Evolutionary conservation across 495 filamentous ascomycete species (phyloP).

Genomic region (Penicillium maclennaniae): DNA sequence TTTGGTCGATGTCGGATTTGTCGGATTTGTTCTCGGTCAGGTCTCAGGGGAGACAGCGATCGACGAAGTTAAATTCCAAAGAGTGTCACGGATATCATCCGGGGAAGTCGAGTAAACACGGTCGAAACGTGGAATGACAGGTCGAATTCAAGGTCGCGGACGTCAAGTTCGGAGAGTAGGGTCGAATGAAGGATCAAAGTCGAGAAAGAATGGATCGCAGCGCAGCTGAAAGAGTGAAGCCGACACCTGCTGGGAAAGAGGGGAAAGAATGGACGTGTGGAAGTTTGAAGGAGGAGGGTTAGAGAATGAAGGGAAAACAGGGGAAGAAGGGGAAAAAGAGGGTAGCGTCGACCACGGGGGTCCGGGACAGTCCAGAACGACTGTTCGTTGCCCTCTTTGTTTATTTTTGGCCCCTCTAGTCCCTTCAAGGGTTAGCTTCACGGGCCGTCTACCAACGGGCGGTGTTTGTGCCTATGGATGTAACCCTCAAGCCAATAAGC

Average conservation of each 20-base stretch:
- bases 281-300: slow-evolving; percentile 28
- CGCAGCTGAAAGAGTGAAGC: slow-evolving; percentile 85
- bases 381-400: not conserved
- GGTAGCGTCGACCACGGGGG: slow-evolving; percentile 8
- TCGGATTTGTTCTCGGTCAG: slow-evolving; percentile 3
- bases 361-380: slow-evolving; percentile 2
- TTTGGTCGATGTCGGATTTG: slow-evolving; percentile 18
- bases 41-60: slow-evolving; percentile 13
- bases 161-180: slow-evolving; percentile 4
- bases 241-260: slow-evolving; percentile 51
- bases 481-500: no score
- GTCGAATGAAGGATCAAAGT: slow-evolving; percentile 6
- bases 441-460: slow-evolving; percentile 1
- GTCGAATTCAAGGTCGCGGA: slow-evolving; percentile 8
- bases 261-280: slow-evolving; percentile 23
- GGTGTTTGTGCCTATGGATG: not conserved
- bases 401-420: slow-evolving; percentile 17
- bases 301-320: slow-evolving; percentile 48
- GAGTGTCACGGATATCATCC: slow-evolving; percentile 21
- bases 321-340: slow-evolving; percentile 28
- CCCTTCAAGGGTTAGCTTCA: slow-evolving; percentile 4
- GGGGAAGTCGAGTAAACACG: slow-evolving; percentile 11
- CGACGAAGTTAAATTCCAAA: slow-evolving; percentile 18
- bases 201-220: slow-evolving; percentile 53
- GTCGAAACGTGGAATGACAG: slow-evolving; percentile 9